Percentiles rank a stretch among this genome's conserved stretches.
Conservation (phyloP, 139 green algal genomes). For the Picochlorum sp. region DNA sequence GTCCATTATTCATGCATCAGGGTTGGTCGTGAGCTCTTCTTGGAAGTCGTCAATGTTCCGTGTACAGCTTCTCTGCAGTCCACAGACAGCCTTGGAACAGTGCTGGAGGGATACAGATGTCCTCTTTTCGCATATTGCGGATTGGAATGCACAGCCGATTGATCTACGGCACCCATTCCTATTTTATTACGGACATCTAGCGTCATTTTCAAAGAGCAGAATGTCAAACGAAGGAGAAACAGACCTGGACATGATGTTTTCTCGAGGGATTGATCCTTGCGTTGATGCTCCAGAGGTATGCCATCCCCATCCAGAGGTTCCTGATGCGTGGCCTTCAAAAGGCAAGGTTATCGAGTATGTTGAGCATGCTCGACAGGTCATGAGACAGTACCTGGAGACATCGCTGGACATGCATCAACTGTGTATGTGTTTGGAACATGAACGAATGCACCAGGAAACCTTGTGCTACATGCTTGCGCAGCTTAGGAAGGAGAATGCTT, state of each 20-base stretch:
- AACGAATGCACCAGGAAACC: constrained; percentile 58
- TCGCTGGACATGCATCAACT: constrained; percentile 14
- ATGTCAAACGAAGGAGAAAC: background rate
- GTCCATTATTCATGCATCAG: background rate
- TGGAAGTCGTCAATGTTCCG: constrained; percentile 29
- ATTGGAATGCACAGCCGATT: constrained; percentile 53
- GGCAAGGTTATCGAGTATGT: constrained; percentile 29
- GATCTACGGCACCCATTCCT: constrained; percentile 36
- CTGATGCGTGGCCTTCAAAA: constrained; percentile 32
- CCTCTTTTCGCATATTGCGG: constrained; percentile 33
- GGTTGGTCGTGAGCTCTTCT: constrained; percentile 32
- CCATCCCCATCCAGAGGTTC: constrained; percentile 42
- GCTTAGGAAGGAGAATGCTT: constrained; percentile 13
- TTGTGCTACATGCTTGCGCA: constrained; percentile 58
- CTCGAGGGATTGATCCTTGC: constrained; percentile 52
- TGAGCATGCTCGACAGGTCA: background rate
- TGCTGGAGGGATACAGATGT: constrained; percentile 44
- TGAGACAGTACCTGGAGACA: background rate
- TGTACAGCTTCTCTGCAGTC: constrained; percentile 40
- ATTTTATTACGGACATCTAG: constrained; percentile 43
- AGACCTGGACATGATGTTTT: constrained; percentile 38
- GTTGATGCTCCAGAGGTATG: constrained; percentile 40
- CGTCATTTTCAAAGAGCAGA: constrained; percentile 31
- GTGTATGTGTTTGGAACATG: constrained; percentile 37
- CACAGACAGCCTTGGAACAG: constrained; percentile 24